phyloP scores from a whole-genome alignment of 805 yeast genomes.

The Candida maltosa region DNA sequence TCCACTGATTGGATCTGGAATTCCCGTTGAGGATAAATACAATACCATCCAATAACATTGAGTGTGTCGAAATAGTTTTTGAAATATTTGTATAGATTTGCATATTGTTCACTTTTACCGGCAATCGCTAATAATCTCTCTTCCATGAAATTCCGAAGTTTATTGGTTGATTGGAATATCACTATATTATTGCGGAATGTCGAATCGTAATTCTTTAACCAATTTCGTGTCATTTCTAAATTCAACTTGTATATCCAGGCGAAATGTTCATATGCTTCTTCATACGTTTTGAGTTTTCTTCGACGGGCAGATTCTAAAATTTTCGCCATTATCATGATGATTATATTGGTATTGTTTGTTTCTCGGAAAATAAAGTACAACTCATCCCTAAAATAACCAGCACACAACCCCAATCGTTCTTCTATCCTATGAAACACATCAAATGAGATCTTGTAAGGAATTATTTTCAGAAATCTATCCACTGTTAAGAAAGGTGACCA shows the following conservation, averaged over 20 bases:
- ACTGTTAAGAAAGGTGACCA: slow-evolving; percentile 22
- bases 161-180: background rate
- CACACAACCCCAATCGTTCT: background rate
- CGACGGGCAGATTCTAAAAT: background rate
- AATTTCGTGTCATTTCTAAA: background rate
- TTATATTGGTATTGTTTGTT: no score
- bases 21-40: no score
- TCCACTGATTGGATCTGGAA: no score
- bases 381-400: background rate
- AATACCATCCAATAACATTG: no score
- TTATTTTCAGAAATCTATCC: background rate
- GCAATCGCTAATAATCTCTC: no score
- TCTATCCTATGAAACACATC: slow-evolving; percentile 1
- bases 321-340: background rate
- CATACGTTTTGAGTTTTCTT: background rate
- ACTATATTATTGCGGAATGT: background rate
- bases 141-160: background rate
- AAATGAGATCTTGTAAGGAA: background rate
- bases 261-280: background rate
- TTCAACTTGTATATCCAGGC: background rate
- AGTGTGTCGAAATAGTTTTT: no score
- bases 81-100: no score
- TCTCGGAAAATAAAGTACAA: background rate
- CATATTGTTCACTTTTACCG: no score
- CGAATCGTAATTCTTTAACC: slow-evolving; percentile 1